Evolutionary conservation across 1,139 yeast genomes (phyloP).

Genomic region (Pichia sp.): DNA sequence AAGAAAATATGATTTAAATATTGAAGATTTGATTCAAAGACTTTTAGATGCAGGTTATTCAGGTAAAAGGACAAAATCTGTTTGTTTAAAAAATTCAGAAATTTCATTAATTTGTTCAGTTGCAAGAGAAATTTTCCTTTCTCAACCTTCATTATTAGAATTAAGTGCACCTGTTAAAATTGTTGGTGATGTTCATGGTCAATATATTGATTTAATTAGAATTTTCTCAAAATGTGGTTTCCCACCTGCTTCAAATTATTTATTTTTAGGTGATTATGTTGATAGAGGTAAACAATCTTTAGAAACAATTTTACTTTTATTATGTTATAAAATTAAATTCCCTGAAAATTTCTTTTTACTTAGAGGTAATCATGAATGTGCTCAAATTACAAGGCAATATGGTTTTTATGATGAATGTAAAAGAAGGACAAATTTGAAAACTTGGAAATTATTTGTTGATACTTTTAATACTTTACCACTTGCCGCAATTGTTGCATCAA

Average conservation of each 20-base stretch:
- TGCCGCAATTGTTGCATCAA: constrained; percentile 93
- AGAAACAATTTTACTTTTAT: constrained; percentile 77
- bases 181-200: constrained; percentile 98
- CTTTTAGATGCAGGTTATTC: constrained; percentile 80
- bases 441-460: constrained; percentile 91
- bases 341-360: constrained; percentile 92
- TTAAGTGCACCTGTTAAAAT: constrained; percentile 93
- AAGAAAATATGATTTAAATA: constrained; percentile 46
- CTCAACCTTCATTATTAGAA: constrained; percentile 86
- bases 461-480: constrained; percentile 92
- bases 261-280: constrained; percentile 92
- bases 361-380: constrained; percentile 96
- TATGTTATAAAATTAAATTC: constrained; percentile 90
- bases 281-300: constrained; percentile 94
- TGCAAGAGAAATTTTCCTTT: constrained; percentile 80
- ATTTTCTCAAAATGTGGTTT: constrained; percentile 94
- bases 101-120: constrained; percentile 79
- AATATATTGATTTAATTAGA: constrained; percentile 84
- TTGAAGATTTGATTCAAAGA: constrained; percentile 67
- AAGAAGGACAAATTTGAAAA: constrained; percentile 76
- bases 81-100: constrained; percentile 82
- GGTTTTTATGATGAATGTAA: constrained; percentile 98
- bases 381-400: constrained; percentile 89
- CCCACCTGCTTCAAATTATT: constrained; percentile 92
- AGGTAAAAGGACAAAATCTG: constrained; percentile 84